phyloP scores from a whole-genome alignment of 306 rosid genomes.

The Hippophae rhamnoides region DNA sequence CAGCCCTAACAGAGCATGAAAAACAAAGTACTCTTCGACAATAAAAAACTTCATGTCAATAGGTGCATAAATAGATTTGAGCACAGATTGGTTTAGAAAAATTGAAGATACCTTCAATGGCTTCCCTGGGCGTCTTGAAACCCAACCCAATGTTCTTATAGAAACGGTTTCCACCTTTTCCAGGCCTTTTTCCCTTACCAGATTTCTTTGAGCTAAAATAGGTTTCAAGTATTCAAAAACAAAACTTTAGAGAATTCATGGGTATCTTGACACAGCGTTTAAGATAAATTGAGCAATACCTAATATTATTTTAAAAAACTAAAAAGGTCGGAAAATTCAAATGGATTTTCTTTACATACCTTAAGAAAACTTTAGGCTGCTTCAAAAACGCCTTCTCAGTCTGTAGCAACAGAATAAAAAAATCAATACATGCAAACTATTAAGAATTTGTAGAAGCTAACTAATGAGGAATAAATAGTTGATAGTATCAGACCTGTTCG shows the following conservation, averaged over 20 bases:
- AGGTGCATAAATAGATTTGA: too few species aligned
- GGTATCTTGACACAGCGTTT: too few species aligned
- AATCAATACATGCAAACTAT: background rate
- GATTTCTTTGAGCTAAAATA: conserved; percentile 48
- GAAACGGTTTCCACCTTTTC: conserved; percentile 55
- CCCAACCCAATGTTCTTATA: conserved; percentile 56
- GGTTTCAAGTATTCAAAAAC: background rate
- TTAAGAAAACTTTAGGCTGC: conserved; percentile 64
- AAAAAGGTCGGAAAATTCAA: background rate
- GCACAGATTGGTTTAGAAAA: background rate
- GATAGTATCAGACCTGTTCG: conserved; percentile 36
- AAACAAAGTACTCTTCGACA: too few species aligned
- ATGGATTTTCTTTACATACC: conserved; percentile 18
- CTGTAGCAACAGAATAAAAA: conserved; percentile 12
- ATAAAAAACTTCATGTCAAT: too few species aligned
- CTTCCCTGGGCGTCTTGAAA: conserved; percentile 58
- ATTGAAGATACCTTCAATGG: conserved; percentile 32
- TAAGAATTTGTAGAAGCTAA: background rate
- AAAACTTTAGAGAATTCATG: too few species aligned
- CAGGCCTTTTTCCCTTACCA: conserved; percentile 55
- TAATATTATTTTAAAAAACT: background rate
- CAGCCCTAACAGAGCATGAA: too few species aligned
- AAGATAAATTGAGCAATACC: too few species aligned
- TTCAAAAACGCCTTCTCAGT: conserved; percentile 74
- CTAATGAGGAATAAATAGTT: background rate